Conservation (phyloP, 768 basidiomycete genomes). For the Tremella fuciformis region DNA sequence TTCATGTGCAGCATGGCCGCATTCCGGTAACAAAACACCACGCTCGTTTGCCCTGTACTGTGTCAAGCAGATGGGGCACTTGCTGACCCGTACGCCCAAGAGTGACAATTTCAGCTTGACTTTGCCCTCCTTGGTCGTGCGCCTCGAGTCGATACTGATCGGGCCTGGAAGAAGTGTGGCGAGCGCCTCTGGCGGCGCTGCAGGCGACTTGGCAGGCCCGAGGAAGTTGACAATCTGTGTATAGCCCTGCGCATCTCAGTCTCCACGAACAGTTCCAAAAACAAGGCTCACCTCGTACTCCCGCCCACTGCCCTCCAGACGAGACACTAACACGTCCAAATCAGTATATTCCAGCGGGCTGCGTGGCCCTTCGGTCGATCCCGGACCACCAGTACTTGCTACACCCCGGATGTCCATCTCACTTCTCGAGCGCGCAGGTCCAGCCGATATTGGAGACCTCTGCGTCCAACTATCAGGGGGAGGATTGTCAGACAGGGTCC, state of each 20-base stretch:
- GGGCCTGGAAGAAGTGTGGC: constrained; percentile 44
- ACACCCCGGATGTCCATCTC: constrained; percentile 11
- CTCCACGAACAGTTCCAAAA: background rate
- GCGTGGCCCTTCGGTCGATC: background rate
- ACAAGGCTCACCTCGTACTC: constrained; percentile 64
- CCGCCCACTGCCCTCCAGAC: constrained; percentile 59
- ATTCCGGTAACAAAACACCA: constrained; percentile 61
- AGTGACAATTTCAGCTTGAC: constrained; percentile 68
- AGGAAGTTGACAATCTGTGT: constrained; percentile 63
- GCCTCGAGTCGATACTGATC: constrained; percentile 62
- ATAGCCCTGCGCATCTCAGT: constrained; percentile 57
- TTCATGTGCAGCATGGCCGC: constrained; percentile 63
- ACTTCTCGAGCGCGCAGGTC: background rate
- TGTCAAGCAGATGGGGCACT: constrained; percentile 70
- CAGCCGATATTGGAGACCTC: background rate
- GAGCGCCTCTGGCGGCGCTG: constrained; percentile 31
- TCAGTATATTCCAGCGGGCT: constrained; percentile 57
- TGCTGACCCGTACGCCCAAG: constrained; percentile 64
- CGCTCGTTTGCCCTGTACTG: constrained; percentile 64
- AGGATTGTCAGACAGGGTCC: constrained; percentile 26
- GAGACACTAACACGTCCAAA: constrained; percentile 63
- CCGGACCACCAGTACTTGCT: background rate
- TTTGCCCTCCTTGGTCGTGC: constrained; percentile 64
- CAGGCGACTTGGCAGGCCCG: constrained; percentile 57
- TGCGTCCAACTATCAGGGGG: background rate